Conservation (phyloP, 345 rosid genomes). For the Eucalyptus regnans region DNA sequence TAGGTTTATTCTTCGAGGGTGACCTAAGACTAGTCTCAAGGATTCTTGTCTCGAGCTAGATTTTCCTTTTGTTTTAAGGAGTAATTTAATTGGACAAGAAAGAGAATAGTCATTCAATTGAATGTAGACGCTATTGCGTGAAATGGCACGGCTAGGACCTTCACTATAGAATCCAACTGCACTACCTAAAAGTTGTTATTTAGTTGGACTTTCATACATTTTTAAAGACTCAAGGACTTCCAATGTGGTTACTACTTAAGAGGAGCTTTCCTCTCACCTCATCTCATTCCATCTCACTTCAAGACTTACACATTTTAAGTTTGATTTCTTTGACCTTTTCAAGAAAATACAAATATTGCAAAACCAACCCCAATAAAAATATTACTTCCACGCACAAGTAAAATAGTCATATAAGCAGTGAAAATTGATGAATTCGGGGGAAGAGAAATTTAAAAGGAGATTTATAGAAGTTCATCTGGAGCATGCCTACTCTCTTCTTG, state of each 20-base stretch:
- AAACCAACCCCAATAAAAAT: neutral
- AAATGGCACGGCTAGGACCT: neutral
- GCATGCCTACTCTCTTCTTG: neutral
- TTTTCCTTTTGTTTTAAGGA: neutral
- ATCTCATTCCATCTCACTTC: neutral
- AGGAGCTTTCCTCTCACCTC: neutral
- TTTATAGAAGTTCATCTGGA: neutral
- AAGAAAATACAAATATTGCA: neutral
- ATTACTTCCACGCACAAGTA: accelerated
- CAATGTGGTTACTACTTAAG: neutral
- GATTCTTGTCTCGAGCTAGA: neutral
- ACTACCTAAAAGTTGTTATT: neutral
- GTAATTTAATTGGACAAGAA: neutral
- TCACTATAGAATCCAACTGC: neutral
- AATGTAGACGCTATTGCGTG: neutral
- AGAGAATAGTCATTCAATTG: neutral
- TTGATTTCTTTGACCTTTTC: neutral
- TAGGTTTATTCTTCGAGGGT: neutral
- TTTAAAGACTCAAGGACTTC: neutral
- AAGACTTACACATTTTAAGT: neutral
- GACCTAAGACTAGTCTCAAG: neutral
- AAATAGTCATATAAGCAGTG: neutral
- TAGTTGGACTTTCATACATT: neutral
- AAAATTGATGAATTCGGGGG: neutral
- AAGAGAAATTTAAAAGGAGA: neutral